Conservation (phyloP, 441 rosid species). For the Populus hybrid region DNA sequence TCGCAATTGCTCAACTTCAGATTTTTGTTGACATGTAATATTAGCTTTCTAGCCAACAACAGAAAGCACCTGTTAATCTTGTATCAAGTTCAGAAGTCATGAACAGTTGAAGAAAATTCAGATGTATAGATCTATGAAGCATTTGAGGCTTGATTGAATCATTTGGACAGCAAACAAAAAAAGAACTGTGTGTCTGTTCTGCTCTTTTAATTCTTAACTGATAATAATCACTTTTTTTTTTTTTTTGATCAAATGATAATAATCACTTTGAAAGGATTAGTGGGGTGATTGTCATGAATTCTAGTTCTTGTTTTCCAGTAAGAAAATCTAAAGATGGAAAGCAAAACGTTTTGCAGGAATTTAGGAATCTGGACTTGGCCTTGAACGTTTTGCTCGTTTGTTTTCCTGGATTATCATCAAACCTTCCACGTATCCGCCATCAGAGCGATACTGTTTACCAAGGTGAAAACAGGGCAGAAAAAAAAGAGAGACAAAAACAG, state of each 20-base stretch:
- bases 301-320: neutral
- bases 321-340: neutral
- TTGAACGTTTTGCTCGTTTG: neutral
- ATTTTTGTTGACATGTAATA: neutral
- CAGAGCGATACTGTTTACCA: neutral
- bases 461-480: neutral
- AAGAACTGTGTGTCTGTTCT: neutral
- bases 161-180: neutral
- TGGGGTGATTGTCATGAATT: neutral
- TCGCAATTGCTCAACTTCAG: constrained; percentile 3
- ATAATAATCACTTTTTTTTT: neutral
- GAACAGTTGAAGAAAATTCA: neutral
- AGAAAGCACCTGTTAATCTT: neutral
- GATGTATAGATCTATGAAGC: neutral
- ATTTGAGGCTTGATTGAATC: neutral
- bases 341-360: neutral
- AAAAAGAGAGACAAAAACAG: neutral
- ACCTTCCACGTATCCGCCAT: neutral
- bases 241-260: too few relatives aligned
- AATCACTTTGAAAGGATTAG: neutral
- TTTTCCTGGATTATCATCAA: too few relatives aligned
- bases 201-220: neutral
- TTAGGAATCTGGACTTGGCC: neutral
- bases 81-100: neutral
- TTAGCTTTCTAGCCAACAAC: neutral